Evolutionary conservation across 2,329 filamentous ascomycete species (phyloP), one percentile per base, ranked within the genome.

Genomic region (Aspergillus carbonarius): DNA sequence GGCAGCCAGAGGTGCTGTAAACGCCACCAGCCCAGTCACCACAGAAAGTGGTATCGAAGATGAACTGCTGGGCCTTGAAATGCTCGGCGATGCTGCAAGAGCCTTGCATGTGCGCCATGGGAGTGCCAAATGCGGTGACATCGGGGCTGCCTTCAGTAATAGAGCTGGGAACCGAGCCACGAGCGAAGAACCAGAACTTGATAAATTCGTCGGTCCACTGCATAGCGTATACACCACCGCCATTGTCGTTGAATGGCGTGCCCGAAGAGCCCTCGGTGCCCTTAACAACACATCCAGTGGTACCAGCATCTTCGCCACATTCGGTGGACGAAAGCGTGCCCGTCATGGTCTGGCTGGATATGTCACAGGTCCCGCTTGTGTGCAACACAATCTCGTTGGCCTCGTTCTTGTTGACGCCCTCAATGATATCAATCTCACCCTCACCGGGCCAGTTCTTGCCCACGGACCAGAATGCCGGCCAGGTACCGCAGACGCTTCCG

Each of bases 41-140:
- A 60, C 82, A 84, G 70, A 84, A 84, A 1, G 80, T 81, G 1
- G 77, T 81, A 62, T 84, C 79, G 57, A 84, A 78, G 20, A 83
- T 71, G 49, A 80, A 74, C 17, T 74, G 70, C 57, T 78, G 74
- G 8, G 72, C 55, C 46, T 70, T 70, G 66, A 81, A 80, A n/a
- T 74, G 72, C 9, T 67, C 66, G 34, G 70, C 68, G 23, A 81
- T 72, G 54, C 76, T 70, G 64, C 77, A 79, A 18, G 72, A 61
- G n/a, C 75, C 73, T 57, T 73, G 59, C 53, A 82, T 78, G 58
- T 78, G 69, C 1, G 78, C 79, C 60, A 76, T 77, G 0, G 81
- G 79, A 9, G 68, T 76, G 3, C 77, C 77, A 72, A 82, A 85
- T 0, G 67, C 67, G 39, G 66, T 68, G 8, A 80, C 78, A 61